Evolutionary conservation across 768 basidiomycete genomes (phyloP), one percentile per base, ranked within the genome.

Genomic region (Hysterangium stoloniferum): DNA sequence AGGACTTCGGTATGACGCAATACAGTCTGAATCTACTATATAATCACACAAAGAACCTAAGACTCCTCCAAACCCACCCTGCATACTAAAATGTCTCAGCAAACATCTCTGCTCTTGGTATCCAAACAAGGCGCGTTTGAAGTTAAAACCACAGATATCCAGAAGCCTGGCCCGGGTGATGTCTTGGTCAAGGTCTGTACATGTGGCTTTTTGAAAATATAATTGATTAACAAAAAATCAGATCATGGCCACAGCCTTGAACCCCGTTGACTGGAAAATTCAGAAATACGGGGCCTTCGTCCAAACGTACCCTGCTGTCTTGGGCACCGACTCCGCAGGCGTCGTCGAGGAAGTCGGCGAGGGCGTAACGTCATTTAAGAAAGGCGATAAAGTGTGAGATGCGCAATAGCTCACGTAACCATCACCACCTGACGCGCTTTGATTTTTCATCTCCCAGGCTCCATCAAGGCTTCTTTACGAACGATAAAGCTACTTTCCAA

Each of bases 231-330:
- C 3, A 38, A 19, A 12, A 8, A 12, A 3, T 11, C 22, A 47
- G 57, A 52, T 57, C 17, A 37, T 51, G 15, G 36, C 78, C 4
- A 68, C 74, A 0, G 70, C 73, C 2, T 61, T 79, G 42, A 78
- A 79, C 54, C 79, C 79, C 2, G 67, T 70, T 12, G 79, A 80
- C 53, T 75, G 74, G 62, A 76, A 75, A 58, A 66, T 77, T 24
- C 74, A 73, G 50, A 68, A 62, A 43, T 64, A 64, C 42, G 68
- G 67, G 1, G 55, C 65, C 24, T 67, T 68, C 48, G 59, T 71
- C 34, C 64, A 67, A 20, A 55, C 66, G 15, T 79, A 63, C 54
- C 79, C 75, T 11, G 68, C 68, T 4, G 61, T 79, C 1, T 52
- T 74, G 0, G 79, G 79, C 1, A 64, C 59, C 7, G 79, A 81